Base-by-base conservation (phyloP, 179 eudicot genomes). In the Beta corolliflora region DNA sequence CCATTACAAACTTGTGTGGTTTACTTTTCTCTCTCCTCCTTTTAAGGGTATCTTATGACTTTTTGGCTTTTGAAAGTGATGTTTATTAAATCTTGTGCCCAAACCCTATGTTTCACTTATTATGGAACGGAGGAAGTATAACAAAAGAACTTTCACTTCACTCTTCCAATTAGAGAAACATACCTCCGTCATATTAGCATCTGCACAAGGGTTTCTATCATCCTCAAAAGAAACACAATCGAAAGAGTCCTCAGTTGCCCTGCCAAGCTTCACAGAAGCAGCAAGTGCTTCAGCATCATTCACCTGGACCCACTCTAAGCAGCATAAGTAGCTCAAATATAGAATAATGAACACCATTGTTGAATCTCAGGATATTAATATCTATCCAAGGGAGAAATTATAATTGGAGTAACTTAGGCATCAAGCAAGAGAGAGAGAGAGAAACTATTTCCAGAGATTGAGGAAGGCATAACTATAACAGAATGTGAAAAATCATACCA, bases 101-200 rank as follows among this genome's bases (percentile, higher is more conserved):
- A n/a, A n/a, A n/a, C n/a, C n/a, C n/a, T n/a, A n/a, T n/a, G n/a
- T n/a, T n/a, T n/a, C n/a, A n/a, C n/a, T n/a, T n/a, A n/a, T n/a
- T n/a, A n/a, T n/a, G n/a, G n/a, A n/a, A n/a, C n/a, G n/a, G n/a
- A n/a, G n/a, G n/a, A n/a, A n/a, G n/a, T 48, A 48, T 5, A 48
- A 48, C 9, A 48, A 48, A 48, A 48, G 52, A 48, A 13, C 50
- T 11, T 79, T n/a, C n/a, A 36, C 4, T 53, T 31, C 67, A 58
- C 46, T 11, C 52, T 54, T 60, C 54, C 59, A 5, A 7, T n/a
- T 11, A 50, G 50, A 52, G 21, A 45, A 73, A 48, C 83, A 82
- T 84, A 94, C 98, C 93, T 87, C 89, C 54, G 83, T 78, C 85
- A 86, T 77, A 76, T 82, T 81, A 76, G 81, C 83, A 76, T 91